These are phyloP conservation scores for Aspergillus luchuensis DNA, from an alignment of 2,329 filamentous ascomycete genomes.

Conservation along the genomic window DNA sequence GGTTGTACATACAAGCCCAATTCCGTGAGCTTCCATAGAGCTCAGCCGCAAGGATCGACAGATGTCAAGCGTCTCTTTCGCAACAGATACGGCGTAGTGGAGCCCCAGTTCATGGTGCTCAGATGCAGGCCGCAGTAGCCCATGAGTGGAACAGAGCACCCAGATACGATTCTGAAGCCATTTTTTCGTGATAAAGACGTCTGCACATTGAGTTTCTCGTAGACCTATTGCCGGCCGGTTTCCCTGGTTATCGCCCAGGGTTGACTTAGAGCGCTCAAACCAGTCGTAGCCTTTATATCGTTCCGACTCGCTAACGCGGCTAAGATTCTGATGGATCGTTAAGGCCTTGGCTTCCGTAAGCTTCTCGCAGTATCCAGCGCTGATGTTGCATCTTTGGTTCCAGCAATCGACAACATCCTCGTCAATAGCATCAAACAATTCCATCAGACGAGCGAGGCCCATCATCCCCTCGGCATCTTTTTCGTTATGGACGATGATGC, in stretches of 20 bases:
- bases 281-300: constrained; percentile 42
- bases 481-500: constrained; percentile 47
- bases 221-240: constrained; percentile 30
- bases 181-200: constrained; percentile 47
- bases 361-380: constrained; percentile 65
- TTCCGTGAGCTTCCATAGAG: constrained; percentile 48
- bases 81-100: constrained; percentile 40
- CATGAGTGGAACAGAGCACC: constrained; percentile 46
- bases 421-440: constrained; percentile 48
- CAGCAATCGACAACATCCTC: constrained; percentile 49
- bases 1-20: constrained; percentile 36
- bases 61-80: constrained; percentile 36
- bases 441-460: constrained; percentile 47
- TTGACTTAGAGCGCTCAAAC: constrained; percentile 37
- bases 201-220: constrained; percentile 45
- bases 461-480: constrained; percentile 48
- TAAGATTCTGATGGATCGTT: constrained; percentile 39
- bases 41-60: constrained; percentile 37
- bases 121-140: constrained; percentile 36
- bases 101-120: constrained; percentile 42
- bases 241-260: constrained; percentile 21
- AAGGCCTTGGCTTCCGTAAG: constrained; percentile 64
- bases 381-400: constrained; percentile 58
- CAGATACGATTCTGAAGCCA: constrained; percentile 49
- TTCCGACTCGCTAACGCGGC: constrained; percentile 35